These are phyloP conservation scores for Psophocarpus tetragonolobus DNA, from an alignment of 306 rosid genomes.

Conservation along the genomic window DNA sequence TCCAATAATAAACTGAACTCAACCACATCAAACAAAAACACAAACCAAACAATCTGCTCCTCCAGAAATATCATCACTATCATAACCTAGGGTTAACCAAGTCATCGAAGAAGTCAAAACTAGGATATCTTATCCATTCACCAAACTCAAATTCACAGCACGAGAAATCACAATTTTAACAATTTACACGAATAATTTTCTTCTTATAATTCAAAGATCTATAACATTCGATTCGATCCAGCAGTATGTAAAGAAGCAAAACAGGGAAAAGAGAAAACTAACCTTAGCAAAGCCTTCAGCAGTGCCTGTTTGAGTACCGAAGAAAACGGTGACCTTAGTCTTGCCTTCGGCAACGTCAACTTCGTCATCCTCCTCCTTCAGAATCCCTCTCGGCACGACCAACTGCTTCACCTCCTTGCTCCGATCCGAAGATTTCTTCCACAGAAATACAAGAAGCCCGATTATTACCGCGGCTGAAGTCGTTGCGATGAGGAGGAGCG, in stretches of 20 bases:
- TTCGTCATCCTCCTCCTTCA: slow-evolving; percentile 65
- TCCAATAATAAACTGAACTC: background rate
- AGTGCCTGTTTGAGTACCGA: slow-evolving; percentile 90
- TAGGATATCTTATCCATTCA: background rate
- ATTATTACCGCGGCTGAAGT: slow-evolving; percentile 64
- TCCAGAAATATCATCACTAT: background rate
- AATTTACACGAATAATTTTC: background rate
- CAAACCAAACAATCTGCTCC: background rate
- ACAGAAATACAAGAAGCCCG: slow-evolving; percentile 62
- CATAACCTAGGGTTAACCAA: background rate
- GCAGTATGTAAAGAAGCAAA: background rate
- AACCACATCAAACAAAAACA: background rate
- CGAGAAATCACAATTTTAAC: background rate
- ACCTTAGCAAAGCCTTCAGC: slow-evolving; percentile 94
- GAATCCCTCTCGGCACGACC: slow-evolving; percentile 49
- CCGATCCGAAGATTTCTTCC: slow-evolving; percentile 78
- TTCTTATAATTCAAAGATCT: background rate
- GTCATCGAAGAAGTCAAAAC: slow-evolving; percentile 9
- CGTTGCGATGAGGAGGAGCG: slow-evolving; percentile 50
- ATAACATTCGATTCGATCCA: slow-evolving; percentile 19
- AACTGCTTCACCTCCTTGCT: slow-evolving; percentile 58
- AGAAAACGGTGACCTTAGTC: slow-evolving; percentile 66
- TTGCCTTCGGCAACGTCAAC: slow-evolving; percentile 56
- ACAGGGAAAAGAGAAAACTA: background rate
- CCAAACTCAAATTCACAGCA: slow-evolving; percentile 13